phyloP scores from a whole-genome alignment of 805 yeast genomes.

The Yamadazyma insecticola region DNA sequence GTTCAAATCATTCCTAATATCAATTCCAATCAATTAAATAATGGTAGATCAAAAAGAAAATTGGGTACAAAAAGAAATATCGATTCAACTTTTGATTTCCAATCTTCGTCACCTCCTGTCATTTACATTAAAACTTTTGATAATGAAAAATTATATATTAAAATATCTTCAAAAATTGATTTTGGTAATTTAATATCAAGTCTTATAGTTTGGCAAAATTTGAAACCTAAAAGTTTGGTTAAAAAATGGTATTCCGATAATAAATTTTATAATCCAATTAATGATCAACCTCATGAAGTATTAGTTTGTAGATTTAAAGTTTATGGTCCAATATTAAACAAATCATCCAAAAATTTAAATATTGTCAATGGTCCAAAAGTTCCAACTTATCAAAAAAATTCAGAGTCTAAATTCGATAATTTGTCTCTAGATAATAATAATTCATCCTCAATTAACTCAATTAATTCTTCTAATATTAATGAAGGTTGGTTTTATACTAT shows the following conservation, averaged over 20 bases:
- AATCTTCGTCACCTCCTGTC: slow-evolving; percentile 25
- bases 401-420: not conserved
- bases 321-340: slow-evolving; percentile 56
- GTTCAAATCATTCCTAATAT: slow-evolving; percentile 31
- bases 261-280: slow-evolving; percentile 17
- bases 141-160: slow-evolving; percentile 33
- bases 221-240: slow-evolving; percentile 48
- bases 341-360: slow-evolving; percentile 31
- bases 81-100: slow-evolving; percentile 1
- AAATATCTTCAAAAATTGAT: slow-evolving; percentile 29
- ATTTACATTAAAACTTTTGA: slow-evolving; percentile 38
- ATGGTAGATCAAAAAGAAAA: slow-evolving; percentile 3
- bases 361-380: slow-evolving; percentile 35
- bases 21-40: slow-evolving; percentile 3
- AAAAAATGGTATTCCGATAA: slow-evolving; percentile 49
- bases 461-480: slow-evolving; percentile 9
- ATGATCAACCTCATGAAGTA: slow-evolving; percentile 28
- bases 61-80: slow-evolving; percentile 1
- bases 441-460: slow-evolving; percentile 1
- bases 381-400: slow-evolving; percentile 21
- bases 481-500: slow-evolving; percentile 72
- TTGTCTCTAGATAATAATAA: slow-evolving; percentile 4
- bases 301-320: slow-evolving; percentile 63
- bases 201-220: slow-evolving; percentile 53
- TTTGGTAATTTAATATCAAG: slow-evolving; percentile 43